These are phyloP conservation scores for Fusarium pininemorale DNA, from an alignment of 2,329 filamentous ascomycete genomes.

Conservation along the genomic window DNA sequence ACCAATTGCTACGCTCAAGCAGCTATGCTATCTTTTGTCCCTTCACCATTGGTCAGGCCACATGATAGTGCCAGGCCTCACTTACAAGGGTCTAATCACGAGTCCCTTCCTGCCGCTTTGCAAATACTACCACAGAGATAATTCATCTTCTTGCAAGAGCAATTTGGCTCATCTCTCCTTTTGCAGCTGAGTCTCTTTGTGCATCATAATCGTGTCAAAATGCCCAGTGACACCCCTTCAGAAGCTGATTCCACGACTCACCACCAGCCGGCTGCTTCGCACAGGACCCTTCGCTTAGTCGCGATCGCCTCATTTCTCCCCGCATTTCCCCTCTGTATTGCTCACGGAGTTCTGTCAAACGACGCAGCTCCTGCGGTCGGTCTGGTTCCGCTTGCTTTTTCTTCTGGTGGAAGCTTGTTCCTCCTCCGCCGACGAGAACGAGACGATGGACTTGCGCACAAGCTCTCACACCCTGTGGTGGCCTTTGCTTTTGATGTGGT, in stretches of 20 bases:
- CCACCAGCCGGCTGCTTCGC: conserved; percentile 20
- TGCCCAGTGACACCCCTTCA: conserved; percentile 29
- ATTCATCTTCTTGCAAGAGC: background rate
- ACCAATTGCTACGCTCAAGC: background rate
- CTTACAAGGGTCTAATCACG: conserved; percentile 35
- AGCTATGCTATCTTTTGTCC: background rate
- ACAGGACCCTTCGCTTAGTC: conserved; percentile 46
- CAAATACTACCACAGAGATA: background rate
- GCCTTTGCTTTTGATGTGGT: conserved; percentile 51
- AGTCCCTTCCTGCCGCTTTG: conserved; percentile 16
- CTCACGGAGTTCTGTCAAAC: conserved; percentile 49
- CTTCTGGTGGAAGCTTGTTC: conserved; percentile 42
- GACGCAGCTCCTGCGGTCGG: conserved; percentile 51
- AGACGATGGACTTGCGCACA: background rate
- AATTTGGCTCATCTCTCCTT: background rate
- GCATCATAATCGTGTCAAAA: background rate
- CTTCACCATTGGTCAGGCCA: conserved; percentile 15
- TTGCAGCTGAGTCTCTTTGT: background rate
- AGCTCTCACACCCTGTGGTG: conserved; percentile 43
- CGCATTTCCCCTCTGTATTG: conserved; percentile 52
- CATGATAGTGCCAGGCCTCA: conserved; percentile 28
- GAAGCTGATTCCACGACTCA: conserved; percentile 15
- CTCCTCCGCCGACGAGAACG: conserved; percentile 31
- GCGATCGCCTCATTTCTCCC: conserved; percentile 50
- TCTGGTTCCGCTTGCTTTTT: conserved; percentile 51